These are phyloP conservation scores for Cubamyces sp. DNA, from an alignment of 768 basidiomycete species.

Conservation along the genomic window DNA sequence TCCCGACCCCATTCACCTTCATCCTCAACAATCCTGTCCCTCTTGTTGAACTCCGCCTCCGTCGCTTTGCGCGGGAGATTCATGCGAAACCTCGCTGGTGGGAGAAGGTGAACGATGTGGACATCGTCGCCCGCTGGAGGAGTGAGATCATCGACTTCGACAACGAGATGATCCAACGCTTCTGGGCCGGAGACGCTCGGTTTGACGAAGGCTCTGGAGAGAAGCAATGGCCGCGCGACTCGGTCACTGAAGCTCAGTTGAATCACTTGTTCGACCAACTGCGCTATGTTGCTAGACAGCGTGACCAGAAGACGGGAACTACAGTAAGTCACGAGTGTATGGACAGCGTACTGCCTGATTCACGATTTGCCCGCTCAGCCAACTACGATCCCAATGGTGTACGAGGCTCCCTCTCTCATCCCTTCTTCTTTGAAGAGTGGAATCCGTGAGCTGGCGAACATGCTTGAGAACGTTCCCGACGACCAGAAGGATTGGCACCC, in stretches of 20 bases:
- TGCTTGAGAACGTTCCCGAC: conserved; percentile 43
- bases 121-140: conserved; percentile 20
- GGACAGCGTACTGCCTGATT: neutral
- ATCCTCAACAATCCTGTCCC: conserved; percentile 1
- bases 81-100: conserved; percentile 25
- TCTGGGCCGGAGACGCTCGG: conserved; percentile 14
- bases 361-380: neutral
- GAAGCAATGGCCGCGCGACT: conserved; percentile 24
- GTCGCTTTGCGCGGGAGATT: conserved; percentile 14
- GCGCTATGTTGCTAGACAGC: conserved; percentile 2
- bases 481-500: conserved; percentile 51
- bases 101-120: conserved; percentile 24
- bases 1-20: conserved; percentile 19
- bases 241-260: conserved; percentile 15
- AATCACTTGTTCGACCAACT: conserved; percentile 23
- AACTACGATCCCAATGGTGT: conserved; percentile 11
- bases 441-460: neutral
- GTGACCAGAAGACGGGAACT: conserved; percentile 21
- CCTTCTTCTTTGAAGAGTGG: neutral
- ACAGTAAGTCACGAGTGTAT: neutral
- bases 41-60: conserved; percentile 25
- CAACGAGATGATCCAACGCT: conserved; percentile 3
- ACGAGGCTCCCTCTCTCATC: conserved; percentile 8
- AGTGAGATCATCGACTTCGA: conserved; percentile 23
- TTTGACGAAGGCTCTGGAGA: neutral